These are phyloP conservation scores for Paulownia fortunei DNA, from an alignment of 257 asterid genomes.

Conservation along the genomic window DNA sequence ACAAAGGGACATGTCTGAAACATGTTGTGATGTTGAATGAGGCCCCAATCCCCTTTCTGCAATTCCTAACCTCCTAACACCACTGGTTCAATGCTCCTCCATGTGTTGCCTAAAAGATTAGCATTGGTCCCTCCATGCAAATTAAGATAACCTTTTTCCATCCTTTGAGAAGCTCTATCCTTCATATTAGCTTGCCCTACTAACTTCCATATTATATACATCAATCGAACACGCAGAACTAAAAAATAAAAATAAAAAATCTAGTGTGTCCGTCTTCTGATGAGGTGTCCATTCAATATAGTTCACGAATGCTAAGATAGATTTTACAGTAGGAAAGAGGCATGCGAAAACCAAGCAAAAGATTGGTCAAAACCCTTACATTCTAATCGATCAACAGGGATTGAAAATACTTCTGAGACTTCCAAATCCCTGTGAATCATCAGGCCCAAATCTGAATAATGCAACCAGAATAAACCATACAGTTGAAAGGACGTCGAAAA, in stretches of 20 bases:
- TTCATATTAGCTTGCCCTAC: constrained; percentile 1
- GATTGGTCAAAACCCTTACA: background rate
- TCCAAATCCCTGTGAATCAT: background rate
- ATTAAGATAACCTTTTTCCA: background rate
- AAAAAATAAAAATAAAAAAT: too few species aligned
- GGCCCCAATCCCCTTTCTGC: constrained; percentile 27
- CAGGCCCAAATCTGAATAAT: background rate
- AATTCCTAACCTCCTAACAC: constrained; percentile 32
- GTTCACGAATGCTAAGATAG: too few species aligned
- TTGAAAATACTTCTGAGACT: background rate
- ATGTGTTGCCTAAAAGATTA: constrained; percentile 38
- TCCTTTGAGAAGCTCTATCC: background rate
- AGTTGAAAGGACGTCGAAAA: background rate
- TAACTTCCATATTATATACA: background rate
- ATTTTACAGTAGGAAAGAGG: background rate
- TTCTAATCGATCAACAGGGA: background rate
- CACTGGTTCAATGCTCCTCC: constrained; percentile 38
- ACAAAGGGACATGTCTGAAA: constrained; percentile 72
- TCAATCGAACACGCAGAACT: background rate
- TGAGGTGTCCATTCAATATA: too few species aligned
- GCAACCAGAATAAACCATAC: background rate
- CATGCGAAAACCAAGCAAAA: background rate
- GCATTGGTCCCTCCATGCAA: constrained; percentile 34
- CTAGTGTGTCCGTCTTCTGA: background rate
- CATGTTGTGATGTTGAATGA: constrained; percentile 59